A percentile compares a stretch with the other conserved stretches of the same genome.
Conservation (phyloP, 2,329 filamentous ascomycete species). For the Talaromyces sp. region DNA sequence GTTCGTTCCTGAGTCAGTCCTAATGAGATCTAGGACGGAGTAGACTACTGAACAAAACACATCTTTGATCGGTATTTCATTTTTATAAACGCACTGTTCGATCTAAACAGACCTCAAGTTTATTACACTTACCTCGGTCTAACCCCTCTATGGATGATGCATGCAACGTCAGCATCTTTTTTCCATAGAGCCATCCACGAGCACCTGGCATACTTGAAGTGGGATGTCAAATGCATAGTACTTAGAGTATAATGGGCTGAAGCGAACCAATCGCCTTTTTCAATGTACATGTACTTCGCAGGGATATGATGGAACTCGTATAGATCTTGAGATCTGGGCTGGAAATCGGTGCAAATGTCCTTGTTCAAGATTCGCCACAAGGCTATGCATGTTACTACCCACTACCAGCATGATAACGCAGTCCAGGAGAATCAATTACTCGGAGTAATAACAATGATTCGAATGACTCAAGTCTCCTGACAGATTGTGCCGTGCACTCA, state of each 20-base stretch:
- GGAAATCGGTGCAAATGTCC: background rate
- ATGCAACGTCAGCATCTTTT: background rate
- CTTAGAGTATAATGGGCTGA: background rate
- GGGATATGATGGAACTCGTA: background rate
- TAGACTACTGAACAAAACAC: background rate
- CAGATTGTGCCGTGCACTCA: background rate
- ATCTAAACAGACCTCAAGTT: background rate
- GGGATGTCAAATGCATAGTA: background rate
- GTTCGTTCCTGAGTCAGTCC: background rate
- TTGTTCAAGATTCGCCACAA: background rate
- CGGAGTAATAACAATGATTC: slow-evolving; percentile 4
- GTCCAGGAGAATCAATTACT: background rate
- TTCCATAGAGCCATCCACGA: background rate
- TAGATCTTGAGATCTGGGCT: slow-evolving; percentile 1
- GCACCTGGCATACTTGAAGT: background rate
- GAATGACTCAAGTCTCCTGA: background rate
- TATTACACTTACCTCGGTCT: background rate
- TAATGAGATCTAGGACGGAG: background rate
- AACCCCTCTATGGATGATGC: background rate
- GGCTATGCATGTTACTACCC: background rate
- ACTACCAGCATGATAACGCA: background rate
- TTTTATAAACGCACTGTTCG: background rate
- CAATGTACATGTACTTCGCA: background rate
- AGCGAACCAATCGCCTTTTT: background rate
- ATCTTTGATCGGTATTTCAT: background rate